These are phyloP conservation scores for Cryptococcus sp. DNA, from an alignment of 1,284 basidiomycete genomes.

Conservation along the genomic window DNA sequence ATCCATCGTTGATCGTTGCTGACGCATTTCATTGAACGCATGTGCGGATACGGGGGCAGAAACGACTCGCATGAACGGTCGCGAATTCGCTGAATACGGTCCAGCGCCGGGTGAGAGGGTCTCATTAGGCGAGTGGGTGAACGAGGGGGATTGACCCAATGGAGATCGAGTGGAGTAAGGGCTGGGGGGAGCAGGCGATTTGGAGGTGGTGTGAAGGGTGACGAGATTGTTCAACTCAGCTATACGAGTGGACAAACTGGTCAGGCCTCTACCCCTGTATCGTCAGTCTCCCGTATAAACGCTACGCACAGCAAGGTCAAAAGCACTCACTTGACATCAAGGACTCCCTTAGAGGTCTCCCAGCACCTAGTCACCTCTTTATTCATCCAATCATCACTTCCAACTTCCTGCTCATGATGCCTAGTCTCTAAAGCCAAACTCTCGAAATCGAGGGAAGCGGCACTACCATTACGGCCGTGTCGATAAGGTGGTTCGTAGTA, in stretches of 20 bases:
- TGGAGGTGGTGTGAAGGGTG: conserved; percentile 25
- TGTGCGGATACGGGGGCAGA: conserved; percentile 32
- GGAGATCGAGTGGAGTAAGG: neutral
- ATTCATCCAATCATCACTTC: conserved; percentile 44
- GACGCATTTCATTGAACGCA: conserved; percentile 10
- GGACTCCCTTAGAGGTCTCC: conserved; percentile 24
- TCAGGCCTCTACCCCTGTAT: conserved; percentile 23
- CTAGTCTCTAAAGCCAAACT: conserved; percentile 3
- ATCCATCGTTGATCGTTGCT: neutral
- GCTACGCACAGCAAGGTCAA: neutral
- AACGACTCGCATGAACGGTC: conserved; percentile 25
- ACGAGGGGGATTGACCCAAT: conserved; percentile 4
- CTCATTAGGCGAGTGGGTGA: conserved; percentile 2
- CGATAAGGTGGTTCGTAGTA: conserved; percentile 11
- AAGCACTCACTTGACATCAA: conserved; percentile 32
- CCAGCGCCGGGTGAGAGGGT: conserved; percentile 13
- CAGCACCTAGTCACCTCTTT: conserved; percentile 32
- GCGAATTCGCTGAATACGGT: conserved; percentile 18
- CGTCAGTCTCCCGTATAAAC: too few relatives aligned
- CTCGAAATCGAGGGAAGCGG: conserved; percentile 4
- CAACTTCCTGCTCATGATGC: conserved; percentile 5
- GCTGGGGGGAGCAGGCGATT: conserved; percentile 6
- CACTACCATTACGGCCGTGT: conserved; percentile 14
- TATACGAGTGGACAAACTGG: conserved; percentile 34
- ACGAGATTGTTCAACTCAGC: conserved; percentile 41